Conservation (phyloP, 1,284 basidiomycete genomes). For the Somion occarium region DNA sequence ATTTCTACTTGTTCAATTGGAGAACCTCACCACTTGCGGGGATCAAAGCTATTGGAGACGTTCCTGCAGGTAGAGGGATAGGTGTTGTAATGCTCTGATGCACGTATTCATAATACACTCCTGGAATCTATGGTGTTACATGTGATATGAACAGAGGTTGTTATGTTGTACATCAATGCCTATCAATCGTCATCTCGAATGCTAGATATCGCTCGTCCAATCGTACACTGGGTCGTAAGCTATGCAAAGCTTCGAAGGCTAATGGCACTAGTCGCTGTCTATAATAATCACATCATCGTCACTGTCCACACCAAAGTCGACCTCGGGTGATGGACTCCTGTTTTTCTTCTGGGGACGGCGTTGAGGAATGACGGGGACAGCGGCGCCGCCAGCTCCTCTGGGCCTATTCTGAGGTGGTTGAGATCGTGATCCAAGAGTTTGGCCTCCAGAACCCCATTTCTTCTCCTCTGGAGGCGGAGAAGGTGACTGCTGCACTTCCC, state of each 20-base stretch:
- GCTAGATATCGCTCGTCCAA: too few relatives aligned
- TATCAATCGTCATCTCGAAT: too few relatives aligned
- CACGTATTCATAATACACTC: background rate
- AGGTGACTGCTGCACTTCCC: slow-evolving; percentile 8
- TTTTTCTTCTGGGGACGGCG: slow-evolving; percentile 29
- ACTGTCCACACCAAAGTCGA: slow-evolving; percentile 71
- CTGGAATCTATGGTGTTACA: background rate
- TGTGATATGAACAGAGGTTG: background rate
- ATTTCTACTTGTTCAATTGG: slow-evolving; percentile 95
- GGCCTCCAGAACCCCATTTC: slow-evolving; percentile 52
- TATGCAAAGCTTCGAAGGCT: too few relatives aligned
- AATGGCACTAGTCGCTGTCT: slow-evolving; percentile 62
- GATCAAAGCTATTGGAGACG: slow-evolving; percentile 42
- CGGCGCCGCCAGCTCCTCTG: slow-evolving; percentile 49
- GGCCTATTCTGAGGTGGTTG: slow-evolving; percentile 28
- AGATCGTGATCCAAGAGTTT: slow-evolving; percentile 44
- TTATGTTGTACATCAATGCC: background rate
- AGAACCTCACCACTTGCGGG: slow-evolving; percentile 77
- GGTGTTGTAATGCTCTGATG: slow-evolving; percentile 75
- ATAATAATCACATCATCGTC: slow-evolving; percentile 68
- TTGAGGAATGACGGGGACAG: slow-evolving; percentile 41
- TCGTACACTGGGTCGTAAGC: too few relatives aligned
- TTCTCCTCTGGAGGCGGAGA: slow-evolving; percentile 20
- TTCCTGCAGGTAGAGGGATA: slow-evolving; percentile 63
- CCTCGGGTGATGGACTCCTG: slow-evolving; percentile 56